Conservation (phyloP, 176 grass and related monocot genomes). For the sorghum (Sorghum bicolor) region DNA sequence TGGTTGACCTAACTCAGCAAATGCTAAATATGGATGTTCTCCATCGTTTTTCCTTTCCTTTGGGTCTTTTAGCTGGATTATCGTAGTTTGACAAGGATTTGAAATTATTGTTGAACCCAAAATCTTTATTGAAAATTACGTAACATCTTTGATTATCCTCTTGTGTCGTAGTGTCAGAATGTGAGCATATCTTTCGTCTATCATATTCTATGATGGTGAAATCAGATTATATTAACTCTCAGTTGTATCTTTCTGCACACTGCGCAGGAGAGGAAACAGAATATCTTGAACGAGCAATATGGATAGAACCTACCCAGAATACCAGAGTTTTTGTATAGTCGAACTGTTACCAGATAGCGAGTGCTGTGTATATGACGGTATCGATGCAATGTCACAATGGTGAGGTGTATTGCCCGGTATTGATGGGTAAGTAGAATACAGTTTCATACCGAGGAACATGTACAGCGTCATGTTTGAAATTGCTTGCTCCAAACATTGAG, state of each 20-base stretch:
- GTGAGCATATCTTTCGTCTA: no score
- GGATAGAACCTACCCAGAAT: not conserved
- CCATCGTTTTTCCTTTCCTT: no score
- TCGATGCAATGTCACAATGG: not conserved
- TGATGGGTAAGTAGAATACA: not conserved
- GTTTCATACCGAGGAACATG: not conserved
- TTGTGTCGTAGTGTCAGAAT: no score
- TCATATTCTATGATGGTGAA: not conserved
- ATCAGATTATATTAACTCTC: not conserved
- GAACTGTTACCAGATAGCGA: not conserved
- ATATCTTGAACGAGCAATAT: conserved; percentile 34
- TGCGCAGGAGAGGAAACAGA: conserved; percentile 33
- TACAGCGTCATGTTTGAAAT: not conserved
- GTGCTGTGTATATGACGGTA: not conserved
- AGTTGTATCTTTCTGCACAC: not conserved
- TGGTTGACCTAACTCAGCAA: no score
- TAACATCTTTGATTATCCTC: no score
- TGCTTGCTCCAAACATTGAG: not conserved
- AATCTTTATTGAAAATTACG: no score
- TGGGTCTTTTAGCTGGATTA: no score
- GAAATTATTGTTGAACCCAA: no score
- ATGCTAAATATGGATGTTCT: no score
- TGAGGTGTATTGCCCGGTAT: not conserved
- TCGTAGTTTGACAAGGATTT: no score
- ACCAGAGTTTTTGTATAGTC: not conserved